Evolutionary conservation across 2,329 filamentous ascomycete species (phyloP), one percentile per base, ranked within the genome.

Genomic region (Alternaria incomplexa): DNA sequence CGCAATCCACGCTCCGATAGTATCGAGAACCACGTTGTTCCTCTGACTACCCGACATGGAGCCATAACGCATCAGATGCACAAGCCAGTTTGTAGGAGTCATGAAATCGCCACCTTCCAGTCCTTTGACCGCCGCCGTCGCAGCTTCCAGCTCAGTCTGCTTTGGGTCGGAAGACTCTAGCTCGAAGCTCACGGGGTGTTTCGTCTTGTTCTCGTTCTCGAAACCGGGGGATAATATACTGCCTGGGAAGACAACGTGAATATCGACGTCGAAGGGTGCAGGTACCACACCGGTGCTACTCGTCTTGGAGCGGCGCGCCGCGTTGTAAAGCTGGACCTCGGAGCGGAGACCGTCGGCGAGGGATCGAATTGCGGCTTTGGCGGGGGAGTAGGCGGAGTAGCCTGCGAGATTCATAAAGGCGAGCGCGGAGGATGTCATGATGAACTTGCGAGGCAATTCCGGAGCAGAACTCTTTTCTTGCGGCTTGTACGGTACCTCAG

Each of bases 241-340:
- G 56, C 91, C 95, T 0, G 96, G 96, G 72, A 90, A 92, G 12
- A 98, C 88, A 45, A 93, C 87, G 74, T 97, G 93, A 20, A 97
- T 85, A 71, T 91, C 88, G 57, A 98, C 90, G 62, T 89, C 87
- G 46, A 90, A 87, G 56, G 90, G 79, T 0, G 85, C 84, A 2
- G 75, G 83, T 3, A 80, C 73, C 36, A 81, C 80, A 5, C 59
- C 63, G 0, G 69, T 68, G 7, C 54, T 51, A 13, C 56, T 60
- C 4, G 56, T 71, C 36, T 71, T 70, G n/a, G 72, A 76, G 12
- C 78, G 78, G 10, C 85, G 81, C 20, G 86, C 84, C 46, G 87
- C 90, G 47, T 94, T 93, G 83, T 98, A 99, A 55, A 97, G 83
- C 72, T 93, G 85, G 46, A 96, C 83, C 81, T 99, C 96, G 75